Percentiles rank a stretch among this genome's conserved stretches.
phyloP scores from a whole-genome alignment of 148 eudicot genomes.

The Silene conica region DNA sequence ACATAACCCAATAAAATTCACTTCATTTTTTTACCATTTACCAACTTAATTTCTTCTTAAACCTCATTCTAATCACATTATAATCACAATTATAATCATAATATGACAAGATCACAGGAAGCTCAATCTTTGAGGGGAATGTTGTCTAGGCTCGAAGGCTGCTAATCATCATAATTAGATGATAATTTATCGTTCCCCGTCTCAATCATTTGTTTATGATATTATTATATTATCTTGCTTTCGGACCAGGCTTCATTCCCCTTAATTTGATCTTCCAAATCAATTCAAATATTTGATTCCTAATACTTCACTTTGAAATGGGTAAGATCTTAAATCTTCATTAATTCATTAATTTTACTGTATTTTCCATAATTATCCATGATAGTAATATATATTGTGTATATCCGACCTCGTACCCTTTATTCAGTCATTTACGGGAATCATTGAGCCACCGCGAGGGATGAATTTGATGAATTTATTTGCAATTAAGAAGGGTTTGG shows the following conservation, averaged over 20 bases:
- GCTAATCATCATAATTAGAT: not conserved
- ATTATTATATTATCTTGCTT: conserved; percentile 17
- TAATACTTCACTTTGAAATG: not conserved
- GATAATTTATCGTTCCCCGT: no score
- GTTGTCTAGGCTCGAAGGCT: conserved; percentile 47
- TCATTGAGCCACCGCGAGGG: no score
- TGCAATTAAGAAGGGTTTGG: conserved; percentile 4
- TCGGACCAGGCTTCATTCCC: conserved; percentile 54
- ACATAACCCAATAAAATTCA: conserved; percentile 16
- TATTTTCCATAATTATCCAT: not conserved
- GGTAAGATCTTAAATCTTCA: conserved; percentile 18
- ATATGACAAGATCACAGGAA: conserved; percentile 12
- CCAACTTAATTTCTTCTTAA: not conserved
- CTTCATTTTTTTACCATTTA: conserved; percentile 1
- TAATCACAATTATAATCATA: not conserved
- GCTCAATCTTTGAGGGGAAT: conserved; percentile 49
- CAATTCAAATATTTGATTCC: not conserved
- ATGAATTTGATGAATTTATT: not conserved
- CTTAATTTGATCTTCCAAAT: conserved; percentile 32
- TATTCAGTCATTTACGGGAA: no score
- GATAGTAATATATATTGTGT: not conserved
- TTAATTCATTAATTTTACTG: not conserved
- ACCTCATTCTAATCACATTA: not conserved
- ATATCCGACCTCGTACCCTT: no score
- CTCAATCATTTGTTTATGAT: no score